A percentile compares a stretch with the other conserved stretches of the same genome.
Conservation (phyloP, 192 early-diverging fungal species). For the Rhizophagus sp. region DNA sequence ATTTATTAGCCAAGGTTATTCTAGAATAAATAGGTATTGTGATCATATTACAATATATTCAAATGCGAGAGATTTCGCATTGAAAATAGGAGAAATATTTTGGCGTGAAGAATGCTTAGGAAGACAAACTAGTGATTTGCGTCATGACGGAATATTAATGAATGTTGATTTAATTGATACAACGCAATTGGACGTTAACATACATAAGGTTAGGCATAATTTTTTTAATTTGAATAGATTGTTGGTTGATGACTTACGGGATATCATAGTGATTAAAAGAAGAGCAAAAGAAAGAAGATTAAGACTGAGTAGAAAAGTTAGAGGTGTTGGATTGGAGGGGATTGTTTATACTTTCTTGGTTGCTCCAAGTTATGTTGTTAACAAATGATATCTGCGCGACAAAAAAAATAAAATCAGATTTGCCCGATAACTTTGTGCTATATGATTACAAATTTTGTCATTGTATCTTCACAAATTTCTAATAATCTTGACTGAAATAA, state of each 20-base stretch:
- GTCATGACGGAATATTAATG: constrained; percentile 33
- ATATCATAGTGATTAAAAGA: constrained; percentile 39
- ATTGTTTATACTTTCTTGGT: constrained; percentile 44
- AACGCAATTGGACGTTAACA: constrained; percentile 43
- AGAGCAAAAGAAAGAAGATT: constrained; percentile 39
- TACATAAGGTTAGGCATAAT: constrained; percentile 44
- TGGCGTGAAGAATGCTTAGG: constrained; percentile 31
- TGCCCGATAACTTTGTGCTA: too few species aligned
- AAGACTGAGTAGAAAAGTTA: constrained; percentile 33
- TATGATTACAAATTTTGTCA: too few species aligned
- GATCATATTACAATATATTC: constrained; percentile 41
- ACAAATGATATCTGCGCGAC: constrained; percentile 31
- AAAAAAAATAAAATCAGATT: background rate
- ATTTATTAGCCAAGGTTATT: constrained; percentile 40
- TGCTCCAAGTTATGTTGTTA: constrained; percentile 47
- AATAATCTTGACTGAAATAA: too few species aligned
- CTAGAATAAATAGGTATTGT: constrained; percentile 39
- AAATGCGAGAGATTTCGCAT: constrained; percentile 38
- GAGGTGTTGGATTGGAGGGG: constrained; percentile 33
- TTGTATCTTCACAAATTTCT: too few species aligned
- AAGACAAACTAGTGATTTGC: constrained; percentile 34
- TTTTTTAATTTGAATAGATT: constrained; percentile 46
- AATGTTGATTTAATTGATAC: constrained; percentile 47
- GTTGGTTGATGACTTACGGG: constrained; percentile 44
- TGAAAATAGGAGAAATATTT: constrained; percentile 32